phyloP scores from a whole-genome alignment of 495 filamentous ascomycete species.

The Penicillium robsamsonii region DNA sequence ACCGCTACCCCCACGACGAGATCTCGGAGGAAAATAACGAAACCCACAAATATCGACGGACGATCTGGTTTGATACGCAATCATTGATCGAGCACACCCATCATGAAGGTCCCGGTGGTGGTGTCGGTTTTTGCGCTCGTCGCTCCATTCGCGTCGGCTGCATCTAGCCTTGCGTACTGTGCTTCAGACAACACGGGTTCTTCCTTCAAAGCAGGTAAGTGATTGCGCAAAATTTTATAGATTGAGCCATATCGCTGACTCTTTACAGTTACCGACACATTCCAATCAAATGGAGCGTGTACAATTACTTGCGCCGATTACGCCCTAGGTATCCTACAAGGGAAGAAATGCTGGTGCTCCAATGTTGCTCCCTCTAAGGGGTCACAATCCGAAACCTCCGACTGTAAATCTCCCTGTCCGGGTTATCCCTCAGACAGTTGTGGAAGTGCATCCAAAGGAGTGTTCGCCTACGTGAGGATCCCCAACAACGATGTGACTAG shows the following conservation, averaged over 20 bases:
- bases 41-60: background rate
- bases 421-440: conserved; percentile 66
- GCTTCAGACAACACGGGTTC: conserved; percentile 49
- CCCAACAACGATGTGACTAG: conserved; percentile 29
- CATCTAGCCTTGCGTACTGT: conserved; percentile 39
- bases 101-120: conserved; percentile 20
- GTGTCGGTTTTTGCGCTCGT: conserved; percentile 17
- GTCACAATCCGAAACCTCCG: conserved; percentile 28
- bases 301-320: conserved; percentile 53
- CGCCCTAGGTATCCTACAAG: conserved; percentile 67
- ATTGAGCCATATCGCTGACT: conserved; percentile 18
- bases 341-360: conserved; percentile 71
- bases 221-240: background rate
- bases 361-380: conserved; percentile 59
- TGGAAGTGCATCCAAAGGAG: conserved; percentile 50
- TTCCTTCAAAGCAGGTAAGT: conserved; percentile 31
- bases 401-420: conserved; percentile 61
- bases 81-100: conserved; percentile 1
- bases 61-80: background rate
- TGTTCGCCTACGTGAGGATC: conserved; percentile 59
- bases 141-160: conserved; percentile 18
- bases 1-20: background rate
- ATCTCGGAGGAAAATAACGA: background rate
- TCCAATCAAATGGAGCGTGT: conserved; percentile 68
- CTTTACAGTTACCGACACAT: conserved; percentile 50